Evolutionary conservation across 108 stramenopile genomes (phyloP), one percentile per base, ranked within the genome.

Genomic region (Cylindrotheca fusiformis): DNA sequence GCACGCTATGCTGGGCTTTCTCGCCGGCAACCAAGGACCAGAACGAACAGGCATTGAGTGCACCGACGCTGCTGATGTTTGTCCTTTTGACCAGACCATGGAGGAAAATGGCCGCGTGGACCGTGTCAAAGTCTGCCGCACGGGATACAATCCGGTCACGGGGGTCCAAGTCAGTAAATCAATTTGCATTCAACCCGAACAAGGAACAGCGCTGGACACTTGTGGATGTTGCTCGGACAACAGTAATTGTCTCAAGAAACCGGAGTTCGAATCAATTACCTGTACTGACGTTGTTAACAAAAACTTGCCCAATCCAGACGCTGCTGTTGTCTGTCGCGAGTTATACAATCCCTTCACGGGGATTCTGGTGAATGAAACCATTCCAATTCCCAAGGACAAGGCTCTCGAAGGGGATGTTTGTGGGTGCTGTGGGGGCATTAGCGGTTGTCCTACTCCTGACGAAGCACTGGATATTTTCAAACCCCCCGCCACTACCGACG

Each of bases 181-280:
- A 17, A n/a, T 30, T 10, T 57, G 56, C 56, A 57, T 57, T 57
- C 22, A 17, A 1, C 1, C 31, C 30, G 56, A 57, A 2, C 31
- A 32, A 36, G 56, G 31, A 1, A 32, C 31, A 32, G 19, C 30
- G 21, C 30, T 24, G 14, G 56, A 57, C 24, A 32, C 19, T 17
- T 57, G 56, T 22, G 56, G 56, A 36, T 57, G 56, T 32, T 57
- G 56, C 31, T 28, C 31, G n/a, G 56, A n/a, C n/a, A n/a, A n/a
- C n/a, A n/a, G 17, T 17, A 32, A 57, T n/a, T n/a, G n/a, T n/a
- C n/a, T n/a, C n/a, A n/a, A n/a, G n/a, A n/a, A n/a, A n/a, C n/a
- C n/a, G n/a, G n/a, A n/a, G n/a, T n/a, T n/a, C n/a, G n/a, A n/a
- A n/a, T n/a, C n/a, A n/a, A n/a, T n/a, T n/a, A n/a, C n/a, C n/a